These are phyloP conservation scores for Paracoccidioides brasiliensis DNA, from an alignment of 2,329 filamentous ascomycete species.

Conservation along the genomic window DNA sequence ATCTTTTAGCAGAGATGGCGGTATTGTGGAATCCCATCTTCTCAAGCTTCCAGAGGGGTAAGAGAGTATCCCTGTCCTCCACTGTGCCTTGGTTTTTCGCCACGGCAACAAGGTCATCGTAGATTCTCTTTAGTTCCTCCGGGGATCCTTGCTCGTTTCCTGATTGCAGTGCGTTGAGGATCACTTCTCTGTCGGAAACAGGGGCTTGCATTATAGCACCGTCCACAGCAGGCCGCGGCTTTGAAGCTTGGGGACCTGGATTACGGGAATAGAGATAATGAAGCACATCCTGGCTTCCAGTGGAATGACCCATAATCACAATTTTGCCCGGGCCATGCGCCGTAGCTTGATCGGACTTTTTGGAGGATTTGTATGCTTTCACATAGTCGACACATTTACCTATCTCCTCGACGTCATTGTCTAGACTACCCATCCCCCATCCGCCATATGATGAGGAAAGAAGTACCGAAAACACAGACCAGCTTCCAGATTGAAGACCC, in stretches of 20 bases:
- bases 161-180: slow-evolving; percentile 26
- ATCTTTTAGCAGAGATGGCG: slow-evolving; percentile 45
- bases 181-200: slow-evolving; percentile 59
- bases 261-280: slow-evolving; percentile 44
- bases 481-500: slow-evolving; percentile 36
- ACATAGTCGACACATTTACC: slow-evolving; percentile 41
- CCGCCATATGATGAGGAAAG: slow-evolving; percentile 41
- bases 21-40: slow-evolving; percentile 22
- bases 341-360: neutral
- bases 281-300: slow-evolving; percentile 55
- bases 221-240: slow-evolving; percentile 42
- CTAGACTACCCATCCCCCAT: slow-evolving; percentile 42
- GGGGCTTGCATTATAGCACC: slow-evolving; percentile 70
- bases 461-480: slow-evolving; percentile 40
- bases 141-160: slow-evolving; percentile 8
- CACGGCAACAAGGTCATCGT: slow-evolving; percentile 23
- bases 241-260: slow-evolving; percentile 21
- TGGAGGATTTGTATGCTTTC: slow-evolving; percentile 20
- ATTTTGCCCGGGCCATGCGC: slow-evolving; percentile 34
- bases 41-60: slow-evolving; percentile 24
- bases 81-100: slow-evolving; percentile 17
- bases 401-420: slow-evolving; percentile 43
- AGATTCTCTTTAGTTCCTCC: slow-evolving; percentile 14
- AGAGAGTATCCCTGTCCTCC: slow-evolving; percentile 16
- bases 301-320: slow-evolving; percentile 58